Conservation (phyloP, 2,329 filamentous ascomycete species). For the Leptographium procerum region DNA sequence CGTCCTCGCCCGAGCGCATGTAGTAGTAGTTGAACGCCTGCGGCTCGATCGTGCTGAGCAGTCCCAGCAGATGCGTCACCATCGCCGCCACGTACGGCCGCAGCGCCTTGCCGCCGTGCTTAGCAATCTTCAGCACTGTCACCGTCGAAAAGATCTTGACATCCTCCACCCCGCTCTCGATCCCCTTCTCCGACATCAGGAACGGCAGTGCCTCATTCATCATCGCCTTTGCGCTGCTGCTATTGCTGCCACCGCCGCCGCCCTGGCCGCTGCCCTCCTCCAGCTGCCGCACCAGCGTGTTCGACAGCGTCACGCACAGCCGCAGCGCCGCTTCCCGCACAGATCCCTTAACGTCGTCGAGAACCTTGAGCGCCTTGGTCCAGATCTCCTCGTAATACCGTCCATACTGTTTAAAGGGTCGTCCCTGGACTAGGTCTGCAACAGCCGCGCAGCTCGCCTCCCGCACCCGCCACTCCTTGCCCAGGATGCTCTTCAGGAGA, state of each 20-base stretch:
- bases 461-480: conserved; percentile 85
- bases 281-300: conserved; percentile 72
- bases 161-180: conserved; percentile 81
- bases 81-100: conserved; percentile 73
- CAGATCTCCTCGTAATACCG: conserved; percentile 78
- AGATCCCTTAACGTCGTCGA: conserved; percentile 91
- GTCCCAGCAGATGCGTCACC: conserved; percentile 65
- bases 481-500: conserved; percentile 72
- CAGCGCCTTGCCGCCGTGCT: conserved; percentile 71
- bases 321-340: conserved; percentile 72
- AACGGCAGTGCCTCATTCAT: conserved; percentile 83
- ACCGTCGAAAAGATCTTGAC: conserved; percentile 74
- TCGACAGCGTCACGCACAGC: conserved; percentile 74
- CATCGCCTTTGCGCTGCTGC: conserved; percentile 55
- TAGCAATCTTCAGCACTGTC: conserved; percentile 79
- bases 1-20: conserved; percentile 77
- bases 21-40: conserved; percentile 88
- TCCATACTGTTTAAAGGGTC: conserved; percentile 66
- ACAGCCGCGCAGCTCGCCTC: conserved; percentile 89
- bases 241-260: conserved; percentile 14
- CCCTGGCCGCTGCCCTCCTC: conserved; percentile 57
- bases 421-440: conserved; percentile 74
- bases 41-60: conserved; percentile 80
- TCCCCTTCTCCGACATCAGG: conserved; percentile 73
- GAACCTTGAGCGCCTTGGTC: conserved; percentile 73